These are phyloP conservation scores for Centrapalus pauciflorus DNA, from an alignment of 129 eudicot species.

Conservation along the genomic window DNA sequence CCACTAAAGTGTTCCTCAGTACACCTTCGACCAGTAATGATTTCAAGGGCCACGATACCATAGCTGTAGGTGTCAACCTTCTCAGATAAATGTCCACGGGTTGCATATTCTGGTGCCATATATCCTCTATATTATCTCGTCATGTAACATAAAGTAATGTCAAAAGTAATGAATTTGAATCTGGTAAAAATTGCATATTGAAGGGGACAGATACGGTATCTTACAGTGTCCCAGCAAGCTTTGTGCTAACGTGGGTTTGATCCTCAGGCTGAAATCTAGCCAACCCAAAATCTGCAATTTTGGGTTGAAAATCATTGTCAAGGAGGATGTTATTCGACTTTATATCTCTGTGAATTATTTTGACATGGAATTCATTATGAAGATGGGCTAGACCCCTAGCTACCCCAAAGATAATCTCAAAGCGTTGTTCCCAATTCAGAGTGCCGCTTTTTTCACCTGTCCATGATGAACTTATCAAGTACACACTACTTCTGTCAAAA, in stretches of 20 bases:
- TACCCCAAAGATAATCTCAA: slow-evolving; percentile 43
- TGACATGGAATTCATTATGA: slow-evolving; percentile 49
- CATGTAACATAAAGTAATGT: not conserved
- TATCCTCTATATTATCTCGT: slow-evolving; percentile 41
- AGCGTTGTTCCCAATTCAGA: slow-evolving; percentile 48
- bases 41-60: slow-evolving; percentile 43
- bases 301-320: slow-evolving; percentile 44
- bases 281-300: slow-evolving; percentile 57
- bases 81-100: slow-evolving; percentile 42
- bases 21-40: slow-evolving; percentile 34
- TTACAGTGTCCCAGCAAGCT: slow-evolving; percentile 61
- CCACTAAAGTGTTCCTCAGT: slow-evolving; percentile 19
- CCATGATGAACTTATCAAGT: not conserved
- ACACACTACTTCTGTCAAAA: not conserved
- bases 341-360: slow-evolving; percentile 57
- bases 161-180: not conserved
- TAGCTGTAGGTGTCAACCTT: slow-evolving; percentile 55
- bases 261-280: slow-evolving; percentile 49
- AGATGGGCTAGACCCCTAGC: slow-evolving; percentile 66
- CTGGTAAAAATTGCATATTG: not conserved
- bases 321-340: slow-evolving; percentile 51
- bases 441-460: slow-evolving; percentile 43
- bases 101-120: slow-evolving; percentile 59
- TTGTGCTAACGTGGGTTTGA: slow-evolving; percentile 56
- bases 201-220: not conserved